A percentile compares a stretch with the other conserved stretches of the same genome.
These are phyloP conservation scores for Aspergillus novofumigatus DNA, from an alignment of 2,329 filamentous ascomycete species.

Conservation along the genomic window DNA sequence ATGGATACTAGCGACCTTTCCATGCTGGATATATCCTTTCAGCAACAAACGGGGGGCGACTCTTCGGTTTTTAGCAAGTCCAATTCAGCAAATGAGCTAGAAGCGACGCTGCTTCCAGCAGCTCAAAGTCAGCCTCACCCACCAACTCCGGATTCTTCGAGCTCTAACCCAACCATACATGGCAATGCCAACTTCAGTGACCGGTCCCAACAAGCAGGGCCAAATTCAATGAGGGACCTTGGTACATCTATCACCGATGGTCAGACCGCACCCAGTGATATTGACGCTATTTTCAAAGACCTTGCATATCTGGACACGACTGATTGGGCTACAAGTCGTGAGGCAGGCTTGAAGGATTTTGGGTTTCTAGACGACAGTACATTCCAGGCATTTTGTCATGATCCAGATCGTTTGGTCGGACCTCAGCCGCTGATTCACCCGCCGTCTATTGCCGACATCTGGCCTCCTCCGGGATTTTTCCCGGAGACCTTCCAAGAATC, in stretches of 20 bases:
- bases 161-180: slow-evolving; percentile 20
- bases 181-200: slow-evolving; percentile 12
- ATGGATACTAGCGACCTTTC: slow-evolving; percentile 27
- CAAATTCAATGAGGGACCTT: slow-evolving; percentile 6
- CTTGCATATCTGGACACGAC: slow-evolving; percentile 44
- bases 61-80: slow-evolving; percentile 18
- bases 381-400: slow-evolving; percentile 44
- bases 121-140: slow-evolving; percentile 21
- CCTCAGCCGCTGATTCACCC: slow-evolving; percentile 35
- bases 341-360: slow-evolving; percentile 41
- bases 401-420: slow-evolving; percentile 38
- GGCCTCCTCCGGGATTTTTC: slow-evolving; percentile 41
- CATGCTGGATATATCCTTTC: slow-evolving; percentile 20
- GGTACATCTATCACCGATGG: slow-evolving; percentile 3
- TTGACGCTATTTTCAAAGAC: slow-evolving; percentile 45
- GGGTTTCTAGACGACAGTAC: slow-evolving; percentile 43
- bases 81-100: slow-evolving; percentile 17
- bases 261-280: slow-evolving; percentile 18
- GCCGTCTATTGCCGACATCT: slow-evolving; percentile 39
- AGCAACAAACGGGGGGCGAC: slow-evolving; percentile 9
- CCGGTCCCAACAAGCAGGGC: slow-evolving; percentile 7
- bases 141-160: slow-evolving; percentile 31
- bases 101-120: slow-evolving; percentile 14
- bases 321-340: slow-evolving; percentile 40
- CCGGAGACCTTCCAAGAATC: slow-evolving; percentile 36